Conservation (phyloP, 306 rosid species). For the Vigna trinervia region DNA sequence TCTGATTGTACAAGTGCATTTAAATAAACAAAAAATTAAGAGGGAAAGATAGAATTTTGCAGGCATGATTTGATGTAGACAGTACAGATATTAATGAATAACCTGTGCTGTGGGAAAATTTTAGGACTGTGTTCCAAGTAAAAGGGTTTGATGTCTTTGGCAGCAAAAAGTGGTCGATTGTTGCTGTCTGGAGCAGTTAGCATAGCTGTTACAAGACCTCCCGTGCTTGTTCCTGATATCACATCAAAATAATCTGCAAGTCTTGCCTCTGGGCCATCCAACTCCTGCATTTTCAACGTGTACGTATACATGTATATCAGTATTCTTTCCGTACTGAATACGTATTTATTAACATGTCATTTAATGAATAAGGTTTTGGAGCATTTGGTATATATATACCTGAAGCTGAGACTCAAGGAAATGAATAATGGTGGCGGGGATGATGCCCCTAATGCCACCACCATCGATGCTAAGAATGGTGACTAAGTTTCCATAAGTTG, state of each 20-base stretch:
- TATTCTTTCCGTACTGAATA: too few relatives aligned
- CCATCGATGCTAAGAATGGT: slow-evolving; percentile 79
- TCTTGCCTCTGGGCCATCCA: slow-evolving; percentile 72
- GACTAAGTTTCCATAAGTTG: slow-evolving; percentile 66
- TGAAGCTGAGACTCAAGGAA: slow-evolving; percentile 76
- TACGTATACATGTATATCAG: too few relatives aligned
- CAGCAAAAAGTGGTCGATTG: slow-evolving; percentile 64
- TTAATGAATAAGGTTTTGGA: background rate
- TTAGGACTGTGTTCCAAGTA: slow-evolving; percentile 58
- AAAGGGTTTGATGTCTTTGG: slow-evolving; percentile 68
- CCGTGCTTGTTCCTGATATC: slow-evolving; percentile 78
- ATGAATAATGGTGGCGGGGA: slow-evolving; percentile 64
- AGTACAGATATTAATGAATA: background rate
- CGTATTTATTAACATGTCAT: too few relatives aligned
- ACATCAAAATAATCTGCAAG: slow-evolving; percentile 80
- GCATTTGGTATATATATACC: slow-evolving; percentile 40
- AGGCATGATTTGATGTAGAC: too few relatives aligned
- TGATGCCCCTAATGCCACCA: slow-evolving; percentile 73
- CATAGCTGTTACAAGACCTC: slow-evolving; percentile 76
- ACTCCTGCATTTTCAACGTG: slow-evolving; percentile 46
- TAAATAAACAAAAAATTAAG: too few relatives aligned
- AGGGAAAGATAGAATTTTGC: background rate
- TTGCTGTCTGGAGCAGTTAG: slow-evolving; percentile 62
- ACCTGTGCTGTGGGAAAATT: slow-evolving; percentile 58
- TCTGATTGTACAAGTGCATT: too few relatives aligned